Evolutionary conservation across 177 flowering plant species (phyloP).

Genomic region (Vitis hybrid): DNA sequence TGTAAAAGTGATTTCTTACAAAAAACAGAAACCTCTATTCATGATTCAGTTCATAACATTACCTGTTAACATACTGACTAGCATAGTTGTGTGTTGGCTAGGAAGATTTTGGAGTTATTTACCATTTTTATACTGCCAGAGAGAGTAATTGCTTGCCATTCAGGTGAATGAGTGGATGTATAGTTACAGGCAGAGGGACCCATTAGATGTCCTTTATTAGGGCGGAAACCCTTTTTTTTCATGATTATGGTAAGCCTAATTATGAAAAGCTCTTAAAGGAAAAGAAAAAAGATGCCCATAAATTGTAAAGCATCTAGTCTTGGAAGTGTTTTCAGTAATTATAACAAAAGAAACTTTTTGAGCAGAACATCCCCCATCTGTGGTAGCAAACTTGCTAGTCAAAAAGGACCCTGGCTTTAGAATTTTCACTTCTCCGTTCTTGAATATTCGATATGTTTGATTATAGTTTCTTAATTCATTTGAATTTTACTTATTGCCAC

Average conservation of each 20-base stretch:
- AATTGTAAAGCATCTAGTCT: constrained; percentile 20
- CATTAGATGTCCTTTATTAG: constrained; percentile 15
- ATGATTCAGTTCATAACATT: too few relatives aligned
- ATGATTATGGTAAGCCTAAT: constrained; percentile 23
- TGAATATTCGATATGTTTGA: background rate
- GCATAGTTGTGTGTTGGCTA: too few relatives aligned
- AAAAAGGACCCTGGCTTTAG: constrained; percentile 18
- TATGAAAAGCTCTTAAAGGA: constrained; percentile 29
- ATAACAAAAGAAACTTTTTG: constrained; percentile 17
- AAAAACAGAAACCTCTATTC: too few relatives aligned
- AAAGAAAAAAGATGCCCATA: constrained; percentile 21
- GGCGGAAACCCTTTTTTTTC: constrained; percentile 19
- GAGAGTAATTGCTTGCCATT: background rate
- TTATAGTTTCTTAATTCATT: background rate
- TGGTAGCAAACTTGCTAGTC: constrained; percentile 10
- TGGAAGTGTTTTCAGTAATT: constrained; percentile 2
- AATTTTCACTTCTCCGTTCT: background rate
- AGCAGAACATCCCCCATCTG: constrained; percentile 9
- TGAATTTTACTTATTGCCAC: background rate
- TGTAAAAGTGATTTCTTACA: too few relatives aligned
- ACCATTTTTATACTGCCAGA: background rate
- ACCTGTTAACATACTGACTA: too few relatives aligned
- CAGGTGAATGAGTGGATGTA: background rate
- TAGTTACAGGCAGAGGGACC: constrained; percentile 20
- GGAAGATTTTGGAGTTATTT: background rate